Base-by-base conservation (phyloP, 495 filamentous ascomycete genomes). In the Tuber aestivum region DNA sequence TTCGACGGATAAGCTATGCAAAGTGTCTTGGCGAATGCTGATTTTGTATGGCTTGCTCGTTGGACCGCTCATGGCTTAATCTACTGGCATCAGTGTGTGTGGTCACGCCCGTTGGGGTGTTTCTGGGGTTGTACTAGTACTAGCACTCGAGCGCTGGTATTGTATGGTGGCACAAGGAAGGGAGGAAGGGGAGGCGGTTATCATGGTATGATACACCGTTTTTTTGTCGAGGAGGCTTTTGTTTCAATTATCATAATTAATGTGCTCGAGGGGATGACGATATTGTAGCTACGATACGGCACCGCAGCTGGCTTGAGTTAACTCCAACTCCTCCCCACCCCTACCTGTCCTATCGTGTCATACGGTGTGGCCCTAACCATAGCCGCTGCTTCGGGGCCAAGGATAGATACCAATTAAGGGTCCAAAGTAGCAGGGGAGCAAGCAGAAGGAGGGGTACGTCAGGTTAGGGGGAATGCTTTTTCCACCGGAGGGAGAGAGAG, bases 401-500 rank as follows among this genome's bases (percentile, higher is more conserved):
- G 14, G 32, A 32, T 16, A 61, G 32, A 32, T 61, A 61, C 56
- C n/a, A 61, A 32, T 61, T 16, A 61, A 61, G 56, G 56, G 56
- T 61, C 56, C n/a, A 61, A 61, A 32, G 32, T 32, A 61, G 56
- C 56, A 61, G n/a, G 56, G 56, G 56, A 12, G n/a, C 27, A 32
- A 61, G n/a, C 27, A 61, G n/a, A 61, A 61, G 56, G 56, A 61
- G n/a, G n/a, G 12, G 56, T 56, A 56, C 5, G n/a, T 14, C 27
- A 61, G 6, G n/a, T 32, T 32, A 61, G 56, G 56, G 56, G n/a
- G 56, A 61, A 61, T 61, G 56, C n/a, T 61, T 61, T 61, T 61
- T 61, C 56, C 56, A 12, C 56, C n/a, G 3, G 56, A 10, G 56
- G 2, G n/a, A 61, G n/a, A 61, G 56, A 7, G 56, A 61, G 23